Conservation (phyloP, 306 rosid genomes). For the Medicago lupulina region DNA sequence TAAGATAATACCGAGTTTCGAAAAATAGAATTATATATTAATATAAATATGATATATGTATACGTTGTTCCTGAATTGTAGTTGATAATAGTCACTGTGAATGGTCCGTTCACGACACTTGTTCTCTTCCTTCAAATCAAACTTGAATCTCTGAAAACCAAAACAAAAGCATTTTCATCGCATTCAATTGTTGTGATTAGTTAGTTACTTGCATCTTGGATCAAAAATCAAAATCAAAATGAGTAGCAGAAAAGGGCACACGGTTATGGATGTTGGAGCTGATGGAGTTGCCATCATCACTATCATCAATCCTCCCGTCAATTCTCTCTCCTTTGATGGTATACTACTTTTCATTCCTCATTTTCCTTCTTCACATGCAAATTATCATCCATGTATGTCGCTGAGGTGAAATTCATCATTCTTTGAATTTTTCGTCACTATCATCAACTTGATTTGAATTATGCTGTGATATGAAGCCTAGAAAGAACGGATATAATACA, state of each 20-base stretch:
- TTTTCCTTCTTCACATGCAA: not conserved
- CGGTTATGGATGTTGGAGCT: constrained; percentile 75
- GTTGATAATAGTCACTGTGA: not conserved
- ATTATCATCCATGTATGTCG: not conserved
- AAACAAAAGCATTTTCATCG: constrained; percentile 23
- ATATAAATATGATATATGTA: too few relatives aligned
- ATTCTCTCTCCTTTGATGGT: constrained; percentile 95
- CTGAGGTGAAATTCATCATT: not conserved
- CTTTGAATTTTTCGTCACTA: not conserved
- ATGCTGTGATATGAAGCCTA: constrained; percentile 8
- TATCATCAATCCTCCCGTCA: constrained; percentile 92
- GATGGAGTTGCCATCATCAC: constrained; percentile 95
- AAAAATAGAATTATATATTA: too few relatives aligned
- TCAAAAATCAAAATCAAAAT: too few relatives aligned
- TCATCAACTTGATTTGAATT: constrained; percentile 21
- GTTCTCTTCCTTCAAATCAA: not conserved
- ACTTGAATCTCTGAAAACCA: constrained; percentile 20
- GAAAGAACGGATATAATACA: not conserved
- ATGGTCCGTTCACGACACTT: constrained; percentile 39
- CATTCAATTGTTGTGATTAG: not conserved
- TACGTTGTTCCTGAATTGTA: not conserved
- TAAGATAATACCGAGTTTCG: too few relatives aligned
- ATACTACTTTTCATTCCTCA: constrained; percentile 14
- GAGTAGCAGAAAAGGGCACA: constrained; percentile 59
- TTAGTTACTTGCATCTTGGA: constrained; percentile 45